phyloP scores from a whole-genome alignment of 805 yeast species.

The Kodamaea lidongshanica region DNA sequence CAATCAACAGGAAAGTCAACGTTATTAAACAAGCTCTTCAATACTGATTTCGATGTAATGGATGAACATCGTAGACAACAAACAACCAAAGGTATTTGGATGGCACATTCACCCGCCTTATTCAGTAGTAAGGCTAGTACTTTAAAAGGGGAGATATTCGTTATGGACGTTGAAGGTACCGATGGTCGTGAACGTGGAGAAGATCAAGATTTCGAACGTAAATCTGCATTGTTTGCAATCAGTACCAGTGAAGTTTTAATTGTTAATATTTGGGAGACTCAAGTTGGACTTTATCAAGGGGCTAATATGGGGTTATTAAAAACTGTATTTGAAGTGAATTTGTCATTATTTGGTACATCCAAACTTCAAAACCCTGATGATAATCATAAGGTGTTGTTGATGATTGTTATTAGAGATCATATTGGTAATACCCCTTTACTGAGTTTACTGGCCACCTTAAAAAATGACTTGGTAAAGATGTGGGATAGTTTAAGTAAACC shows the following conservation, averaged over 20 bases:
- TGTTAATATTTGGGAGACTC: slow-evolving; percentile 94
- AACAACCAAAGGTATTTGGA: slow-evolving; percentile 53
- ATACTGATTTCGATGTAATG: slow-evolving; percentile 90
- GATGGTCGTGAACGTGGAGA: slow-evolving; percentile 98
- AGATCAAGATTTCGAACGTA: slow-evolving; percentile 96
- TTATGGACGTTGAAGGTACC: slow-evolving; percentile 97
- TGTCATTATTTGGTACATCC: slow-evolving; percentile 71
- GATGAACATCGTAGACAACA: slow-evolving; percentile 80
- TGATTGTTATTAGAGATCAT: slow-evolving; percentile 91
- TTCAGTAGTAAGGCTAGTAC: slow-evolving; percentile 15
- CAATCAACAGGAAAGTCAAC: slow-evolving; percentile 97
- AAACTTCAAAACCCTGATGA: slow-evolving; percentile 38
- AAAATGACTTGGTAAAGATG: slow-evolving; percentile 63
- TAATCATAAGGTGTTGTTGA: slow-evolving; percentile 57
- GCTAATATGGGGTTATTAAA: slow-evolving; percentile 94
- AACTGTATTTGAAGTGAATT: slow-evolving; percentile 93
- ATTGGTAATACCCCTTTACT: slow-evolving; percentile 79
- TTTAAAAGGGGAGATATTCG: slow-evolving; percentile 46
- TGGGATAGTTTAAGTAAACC: slow-evolving; percentile 82
- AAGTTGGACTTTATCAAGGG: slow-evolving; percentile 94
- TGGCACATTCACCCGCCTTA: slow-evolving; percentile 34
- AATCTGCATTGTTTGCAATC: slow-evolving; percentile 90
- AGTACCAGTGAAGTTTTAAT: slow-evolving; percentile 87
- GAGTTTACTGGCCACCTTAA: slow-evolving; percentile 62
- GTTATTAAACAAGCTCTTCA: slow-evolving; percentile 75